These are phyloP conservation scores for Yarrowia sp. DNA, from an alignment of 805 yeast species.

Conservation along the genomic window DNA sequence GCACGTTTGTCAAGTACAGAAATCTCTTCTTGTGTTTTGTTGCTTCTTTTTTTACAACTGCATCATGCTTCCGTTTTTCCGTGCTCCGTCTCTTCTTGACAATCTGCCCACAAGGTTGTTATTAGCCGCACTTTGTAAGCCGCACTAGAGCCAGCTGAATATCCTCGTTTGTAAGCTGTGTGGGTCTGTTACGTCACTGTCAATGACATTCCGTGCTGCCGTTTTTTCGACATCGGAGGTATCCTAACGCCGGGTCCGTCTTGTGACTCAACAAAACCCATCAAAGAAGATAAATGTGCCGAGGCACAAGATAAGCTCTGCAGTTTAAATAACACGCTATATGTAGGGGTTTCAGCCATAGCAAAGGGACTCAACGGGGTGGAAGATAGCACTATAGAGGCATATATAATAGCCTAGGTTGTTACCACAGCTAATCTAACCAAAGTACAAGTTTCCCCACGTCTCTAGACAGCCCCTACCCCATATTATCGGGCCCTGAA, in stretches of 20 bases:
- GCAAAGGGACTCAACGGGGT: too few relatives aligned
- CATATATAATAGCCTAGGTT: background rate
- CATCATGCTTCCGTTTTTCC: background rate
- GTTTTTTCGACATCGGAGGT: background rate
- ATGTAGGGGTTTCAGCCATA: background rate
- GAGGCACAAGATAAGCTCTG: slow-evolving; percentile 11
- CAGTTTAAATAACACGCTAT: background rate
- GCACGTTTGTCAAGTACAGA: background rate
- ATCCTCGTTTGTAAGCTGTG: too few relatives aligned
- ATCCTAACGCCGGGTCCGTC: background rate
- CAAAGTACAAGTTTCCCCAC: too few relatives aligned
- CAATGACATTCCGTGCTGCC: background rate
- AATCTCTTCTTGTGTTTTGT: background rate
- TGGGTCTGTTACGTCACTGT: too few relatives aligned
- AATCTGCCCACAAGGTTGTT: background rate
- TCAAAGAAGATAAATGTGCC: background rate
- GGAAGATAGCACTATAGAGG: too few relatives aligned
- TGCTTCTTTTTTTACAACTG: background rate
- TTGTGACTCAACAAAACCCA: slow-evolving; percentile 14
- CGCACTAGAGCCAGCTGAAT: background rate
- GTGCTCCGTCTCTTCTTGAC: background rate
- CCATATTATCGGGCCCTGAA: too few relatives aligned
- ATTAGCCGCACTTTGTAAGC: background rate
- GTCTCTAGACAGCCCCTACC: too few relatives aligned
- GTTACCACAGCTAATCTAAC: too few relatives aligned